A percentile compares a stretch with the other conserved stretches of the same genome.
Evolutionary conservation across 208 protist genomes (phyloP).

Genomic region (Trypanosomatidae sp.): DNA sequence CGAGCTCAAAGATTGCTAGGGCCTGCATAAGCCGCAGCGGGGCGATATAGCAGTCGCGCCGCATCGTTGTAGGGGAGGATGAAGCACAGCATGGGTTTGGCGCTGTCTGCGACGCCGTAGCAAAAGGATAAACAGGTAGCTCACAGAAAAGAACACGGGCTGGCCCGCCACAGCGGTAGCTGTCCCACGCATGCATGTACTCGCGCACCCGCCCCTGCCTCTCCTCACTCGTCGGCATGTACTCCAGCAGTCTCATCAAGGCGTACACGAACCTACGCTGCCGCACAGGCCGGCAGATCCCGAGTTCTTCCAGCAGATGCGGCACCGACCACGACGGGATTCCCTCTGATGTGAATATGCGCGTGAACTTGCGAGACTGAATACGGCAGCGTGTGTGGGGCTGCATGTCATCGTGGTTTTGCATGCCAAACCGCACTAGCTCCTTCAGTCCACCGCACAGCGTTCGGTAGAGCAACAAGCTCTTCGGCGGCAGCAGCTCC

Average conservation of each 20-base stretch:
- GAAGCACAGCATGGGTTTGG: conserved; percentile 27
- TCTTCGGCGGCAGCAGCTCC: conserved; percentile 46
- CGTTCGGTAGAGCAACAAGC: conserved; percentile 49
- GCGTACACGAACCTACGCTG: conserved; percentile 76
- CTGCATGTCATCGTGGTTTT: conserved; percentile 68
- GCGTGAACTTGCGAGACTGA: conserved; percentile 61
- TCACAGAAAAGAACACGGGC: conserved; percentile 41
- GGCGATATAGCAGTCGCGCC: conserved; percentile 38
- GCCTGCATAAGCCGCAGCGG: conserved; percentile 74
- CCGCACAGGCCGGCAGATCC: conserved; percentile 58
- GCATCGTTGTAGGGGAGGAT: not conserved
- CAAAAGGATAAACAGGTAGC: conserved; percentile 57
- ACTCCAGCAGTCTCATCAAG: conserved; percentile 63
- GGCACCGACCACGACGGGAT: conserved; percentile 72
- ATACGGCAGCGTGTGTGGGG: conserved; percentile 56
- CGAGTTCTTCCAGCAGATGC: conserved; percentile 78
- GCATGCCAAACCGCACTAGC: conserved; percentile 48
- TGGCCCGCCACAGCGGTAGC: conserved; percentile 60
- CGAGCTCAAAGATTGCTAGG: conserved; percentile 65
- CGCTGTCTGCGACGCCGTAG: not conserved
- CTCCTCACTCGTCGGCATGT: conserved; percentile 56
- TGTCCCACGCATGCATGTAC: conserved; percentile 69
- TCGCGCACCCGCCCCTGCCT: conserved; percentile 47
- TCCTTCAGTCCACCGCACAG: conserved; percentile 50
- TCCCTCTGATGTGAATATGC: conserved; percentile 50